Conservation (phyloP, 331 rosid genomes). For the Prunus yedoensis region DNA sequence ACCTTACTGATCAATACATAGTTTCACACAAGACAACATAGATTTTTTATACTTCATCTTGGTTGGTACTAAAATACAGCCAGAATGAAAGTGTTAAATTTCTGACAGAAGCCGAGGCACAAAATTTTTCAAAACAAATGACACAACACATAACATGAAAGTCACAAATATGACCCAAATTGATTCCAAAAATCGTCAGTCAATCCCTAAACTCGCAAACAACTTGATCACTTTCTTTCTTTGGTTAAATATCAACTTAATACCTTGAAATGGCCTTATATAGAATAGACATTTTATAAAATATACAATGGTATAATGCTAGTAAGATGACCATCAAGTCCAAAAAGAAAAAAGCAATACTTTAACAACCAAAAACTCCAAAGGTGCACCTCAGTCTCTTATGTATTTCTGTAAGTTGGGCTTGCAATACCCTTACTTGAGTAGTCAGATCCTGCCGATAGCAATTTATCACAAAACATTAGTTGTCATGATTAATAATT, state of each 20-base stretch:
- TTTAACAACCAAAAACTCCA: constrained; percentile 64
- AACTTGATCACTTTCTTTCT: background rate
- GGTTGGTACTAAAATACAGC: background rate
- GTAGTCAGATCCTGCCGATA: constrained; percentile 52
- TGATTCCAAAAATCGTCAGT: background rate
- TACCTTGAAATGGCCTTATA: background rate
- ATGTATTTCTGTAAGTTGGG: constrained; percentile 50
- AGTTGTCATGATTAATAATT: constrained; percentile 17
- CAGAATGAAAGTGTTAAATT: no score
- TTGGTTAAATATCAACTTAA: background rate
- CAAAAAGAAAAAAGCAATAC: constrained; percentile 56
- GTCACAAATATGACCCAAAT: background rate
- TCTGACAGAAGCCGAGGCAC: background rate
- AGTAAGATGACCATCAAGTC: constrained; percentile 30
- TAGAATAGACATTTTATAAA: background rate
- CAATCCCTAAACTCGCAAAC: background rate
- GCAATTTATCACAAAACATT: constrained; percentile 28
- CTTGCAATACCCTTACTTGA: constrained; percentile 46
- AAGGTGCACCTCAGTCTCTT: constrained; percentile 86
- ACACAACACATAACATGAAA: background rate
- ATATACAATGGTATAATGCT: background rate
- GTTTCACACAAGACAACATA: background rate
- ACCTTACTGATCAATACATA: background rate
- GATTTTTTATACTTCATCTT: background rate
- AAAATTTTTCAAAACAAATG: background rate